Conservation (phyloP, 2,329 filamentous ascomycete genomes). For the Microcera coccophila region DNA sequence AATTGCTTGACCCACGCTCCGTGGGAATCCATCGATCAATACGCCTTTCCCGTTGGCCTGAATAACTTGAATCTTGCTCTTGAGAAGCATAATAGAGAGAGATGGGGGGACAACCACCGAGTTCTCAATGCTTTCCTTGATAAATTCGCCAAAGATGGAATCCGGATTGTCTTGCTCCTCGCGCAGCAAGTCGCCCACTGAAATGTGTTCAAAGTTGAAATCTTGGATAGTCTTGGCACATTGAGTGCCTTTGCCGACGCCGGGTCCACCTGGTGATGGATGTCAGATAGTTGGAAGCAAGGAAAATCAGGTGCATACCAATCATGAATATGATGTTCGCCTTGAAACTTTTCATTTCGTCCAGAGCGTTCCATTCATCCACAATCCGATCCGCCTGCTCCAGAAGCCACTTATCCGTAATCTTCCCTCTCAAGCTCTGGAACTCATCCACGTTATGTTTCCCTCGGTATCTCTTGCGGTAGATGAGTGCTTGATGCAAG, state of each 20-base stretch:
- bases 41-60: slow-evolving; percentile 7
- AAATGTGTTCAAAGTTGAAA: slow-evolving; percentile 9
- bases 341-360: slow-evolving; percentile 1
- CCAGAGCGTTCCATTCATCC: slow-evolving; percentile 9
- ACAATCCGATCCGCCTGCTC: slow-evolving; percentile 8
- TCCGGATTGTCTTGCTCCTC: slow-evolving; percentile 8
- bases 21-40: slow-evolving; percentile 9
- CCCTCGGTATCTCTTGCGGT: slow-evolving; percentile 2
- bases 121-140: slow-evolving; percentile 6
- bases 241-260: not conserved
- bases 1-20: slow-evolving; percentile 4
- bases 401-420: slow-evolving; percentile 9
- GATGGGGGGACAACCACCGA: slow-evolving; percentile 5
- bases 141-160: slow-evolving; percentile 10
- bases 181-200: slow-evolving; percentile 4
- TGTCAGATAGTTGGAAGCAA: not conserved
- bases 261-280: slow-evolving; percentile 4
- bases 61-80: slow-evolving; percentile 6
- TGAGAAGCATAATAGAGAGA: slow-evolving; percentile 8
- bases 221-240: not conserved
- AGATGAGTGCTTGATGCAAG: slow-evolving; percentile 7
- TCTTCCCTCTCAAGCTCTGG: not conserved
- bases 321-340: slow-evolving; percentile 10
- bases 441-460: slow-evolving; percentile 1
- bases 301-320: slow-evolving; percentile 1